Percentiles rank a stretch among this genome's conserved stretches.
phyloP scores from a whole-genome alignment of 75 land plant genomes.

The Larix kaempferi region DNA sequence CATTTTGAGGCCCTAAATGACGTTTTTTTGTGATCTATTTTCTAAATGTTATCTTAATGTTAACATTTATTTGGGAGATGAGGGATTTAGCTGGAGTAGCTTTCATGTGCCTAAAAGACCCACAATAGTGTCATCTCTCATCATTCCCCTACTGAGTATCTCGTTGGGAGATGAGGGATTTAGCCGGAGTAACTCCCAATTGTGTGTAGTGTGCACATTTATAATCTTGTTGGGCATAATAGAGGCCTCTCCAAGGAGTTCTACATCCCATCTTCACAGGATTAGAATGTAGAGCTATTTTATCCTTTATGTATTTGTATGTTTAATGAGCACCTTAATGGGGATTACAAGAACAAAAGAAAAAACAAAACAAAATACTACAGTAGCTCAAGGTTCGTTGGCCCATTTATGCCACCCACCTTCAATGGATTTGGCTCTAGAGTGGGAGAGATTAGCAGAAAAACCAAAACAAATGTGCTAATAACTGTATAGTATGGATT shows the following conservation, averaged over 20 bases:
- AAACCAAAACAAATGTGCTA: conserved; percentile 66
- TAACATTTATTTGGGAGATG: too few species aligned
- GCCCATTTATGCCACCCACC: conserved; percentile 15
- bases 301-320: background rate
- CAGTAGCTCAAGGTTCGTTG: background rate
- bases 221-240: conserved; percentile 44
- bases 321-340: background rate
- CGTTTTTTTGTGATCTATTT: too few species aligned
- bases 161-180: conserved; percentile 6
- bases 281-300: background rate
- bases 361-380: background rate
- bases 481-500: conserved; percentile 54
- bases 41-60: too few species aligned
- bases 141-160: conserved; percentile 18
- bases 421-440: conserved; percentile 36
- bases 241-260: conserved; percentile 36
- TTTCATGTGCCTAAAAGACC: conserved; percentile 62
- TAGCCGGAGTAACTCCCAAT: conserved; percentile 65
- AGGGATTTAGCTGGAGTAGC: too few species aligned
- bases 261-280: conserved; percentile 21
- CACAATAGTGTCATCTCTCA: conserved; percentile 36
- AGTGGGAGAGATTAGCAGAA: conserved; percentile 40
- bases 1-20: too few species aligned
- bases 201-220: conserved; percentile 58
- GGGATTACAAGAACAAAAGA: background rate